Conservation (phyloP, 495 filamentous ascomycete species). For the Podospora pseudocomata region DNA sequence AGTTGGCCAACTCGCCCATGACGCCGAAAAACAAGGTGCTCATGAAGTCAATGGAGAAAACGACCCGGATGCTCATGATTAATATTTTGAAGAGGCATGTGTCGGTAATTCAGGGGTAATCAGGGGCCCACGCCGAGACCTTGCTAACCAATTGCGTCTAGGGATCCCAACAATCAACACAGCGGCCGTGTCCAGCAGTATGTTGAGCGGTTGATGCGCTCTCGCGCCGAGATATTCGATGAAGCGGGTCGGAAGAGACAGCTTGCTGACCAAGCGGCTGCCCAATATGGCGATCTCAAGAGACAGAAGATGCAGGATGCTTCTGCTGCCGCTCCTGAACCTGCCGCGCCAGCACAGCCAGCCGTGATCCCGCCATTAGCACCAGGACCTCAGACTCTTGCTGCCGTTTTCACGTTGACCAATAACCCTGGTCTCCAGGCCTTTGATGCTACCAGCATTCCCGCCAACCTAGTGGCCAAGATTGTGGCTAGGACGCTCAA, state of each 20-base stretch:
- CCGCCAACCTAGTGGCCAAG: constrained; percentile 66
- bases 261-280: constrained; percentile 61
- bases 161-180: constrained; percentile 67
- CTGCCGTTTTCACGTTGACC: constrained; percentile 80
- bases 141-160: constrained; percentile 26
- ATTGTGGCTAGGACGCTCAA: constrained; percentile 70
- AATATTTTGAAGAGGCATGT: constrained; percentile 73
- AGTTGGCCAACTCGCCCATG: constrained; percentile 69
- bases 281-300: constrained; percentile 47
- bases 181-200: constrained; percentile 73
- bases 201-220: constrained; percentile 71
- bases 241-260: constrained; percentile 73
- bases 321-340: constrained; percentile 18
- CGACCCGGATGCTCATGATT: constrained; percentile 72
- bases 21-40: constrained; percentile 74
- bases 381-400: constrained; percentile 68
- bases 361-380: constrained; percentile 62
- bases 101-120: constrained; percentile 8
- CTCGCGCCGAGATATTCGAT: constrained; percentile 70
- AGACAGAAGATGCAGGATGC: constrained; percentile 33
- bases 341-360: constrained; percentile 17
- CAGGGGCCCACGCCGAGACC: neutral
- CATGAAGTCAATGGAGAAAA: constrained; percentile 90
- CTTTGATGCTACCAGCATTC: constrained; percentile 79
- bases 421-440: constrained; percentile 64